Percentiles rank a stretch among this genome's conserved stretches.
phyloP scores from a whole-genome alignment of 2,329 filamentous ascomycete species.

The Talaromyces sp. region DNA sequence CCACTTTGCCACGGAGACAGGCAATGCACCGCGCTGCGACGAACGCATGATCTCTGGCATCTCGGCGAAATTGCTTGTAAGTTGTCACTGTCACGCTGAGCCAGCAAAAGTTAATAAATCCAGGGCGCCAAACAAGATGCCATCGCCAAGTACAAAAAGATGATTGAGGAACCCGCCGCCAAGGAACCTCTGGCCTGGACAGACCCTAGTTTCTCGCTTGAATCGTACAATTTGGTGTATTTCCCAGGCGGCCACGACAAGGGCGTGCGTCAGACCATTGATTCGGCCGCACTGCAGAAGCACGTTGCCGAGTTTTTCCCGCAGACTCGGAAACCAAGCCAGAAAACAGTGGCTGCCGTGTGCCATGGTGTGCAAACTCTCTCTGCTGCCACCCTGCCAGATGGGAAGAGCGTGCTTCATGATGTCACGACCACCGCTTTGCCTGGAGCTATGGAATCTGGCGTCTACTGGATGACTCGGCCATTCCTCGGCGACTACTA shows the following conservation, averaged over 20 bases:
- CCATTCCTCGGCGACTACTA: slow-evolving; percentile 50
- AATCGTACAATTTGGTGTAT: slow-evolving; percentile 44
- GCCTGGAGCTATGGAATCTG: slow-evolving; percentile 45
- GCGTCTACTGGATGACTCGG: slow-evolving; percentile 46
- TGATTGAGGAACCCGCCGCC: slow-evolving; percentile 40
- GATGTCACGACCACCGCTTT: slow-evolving; percentile 46
- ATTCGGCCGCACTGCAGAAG: slow-evolving; percentile 41
- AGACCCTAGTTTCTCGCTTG: slow-evolving; percentile 38
- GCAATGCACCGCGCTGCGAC: slow-evolving; percentile 45
- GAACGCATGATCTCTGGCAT: slow-evolving; percentile 45
- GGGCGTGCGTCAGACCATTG: slow-evolving; percentile 46
- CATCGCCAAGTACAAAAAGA: slow-evolving; percentile 38
- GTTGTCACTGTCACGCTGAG: slow-evolving; percentile 1
- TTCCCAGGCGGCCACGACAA: slow-evolving; percentile 52
- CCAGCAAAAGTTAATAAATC: background rate
- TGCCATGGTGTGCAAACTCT: slow-evolving; percentile 52
- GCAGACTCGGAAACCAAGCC: slow-evolving; percentile 38
- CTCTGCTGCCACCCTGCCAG: slow-evolving; percentile 33
- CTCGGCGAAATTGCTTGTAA: slow-evolving; percentile 46
- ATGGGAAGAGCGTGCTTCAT: slow-evolving; percentile 44
- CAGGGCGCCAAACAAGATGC: slow-evolving; percentile 43
- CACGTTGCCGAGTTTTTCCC: slow-evolving; percentile 46
- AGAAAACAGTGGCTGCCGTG: slow-evolving; percentile 44
- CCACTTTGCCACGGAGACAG: slow-evolving; percentile 47
- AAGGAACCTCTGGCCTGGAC: slow-evolving; percentile 43